phyloP scores from a whole-genome alignment of 2,329 filamentous ascomycete species.

The Diaporthe longicolla region DNA sequence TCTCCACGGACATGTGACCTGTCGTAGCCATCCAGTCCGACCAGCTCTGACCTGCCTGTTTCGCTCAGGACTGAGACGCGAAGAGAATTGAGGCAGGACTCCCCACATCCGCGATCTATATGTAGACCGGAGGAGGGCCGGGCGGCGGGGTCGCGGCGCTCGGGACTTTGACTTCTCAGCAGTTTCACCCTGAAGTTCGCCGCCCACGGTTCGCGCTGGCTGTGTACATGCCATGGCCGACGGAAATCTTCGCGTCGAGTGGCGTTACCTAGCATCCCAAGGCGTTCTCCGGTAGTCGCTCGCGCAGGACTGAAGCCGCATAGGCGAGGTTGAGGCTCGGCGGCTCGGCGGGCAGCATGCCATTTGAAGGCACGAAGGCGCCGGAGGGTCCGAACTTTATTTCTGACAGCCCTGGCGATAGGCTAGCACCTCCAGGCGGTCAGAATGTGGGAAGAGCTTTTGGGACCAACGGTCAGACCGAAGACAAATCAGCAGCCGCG shows the following conservation, averaged over 20 bases:
- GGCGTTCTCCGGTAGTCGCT: not conserved
- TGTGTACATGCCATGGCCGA: not conserved
- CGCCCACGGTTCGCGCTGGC: constrained; percentile 1
- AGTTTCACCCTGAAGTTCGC: constrained; percentile 20
- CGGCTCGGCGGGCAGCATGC: constrained; percentile 11
- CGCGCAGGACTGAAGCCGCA: not conserved
- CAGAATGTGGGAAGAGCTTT: constrained; percentile 20
- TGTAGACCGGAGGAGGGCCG: constrained; percentile 17
- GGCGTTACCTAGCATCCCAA: not conserved
- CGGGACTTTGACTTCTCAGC: constrained; percentile 29
- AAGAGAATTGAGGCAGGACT: not conserved
- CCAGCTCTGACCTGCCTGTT: constrained; percentile 8
- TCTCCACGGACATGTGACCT: constrained; percentile 20
- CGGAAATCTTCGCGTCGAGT: not conserved
- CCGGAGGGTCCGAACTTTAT: constrained; percentile 27
- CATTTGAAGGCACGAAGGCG: constrained; percentile 6
- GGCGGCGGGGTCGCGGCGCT: constrained; percentile 8
- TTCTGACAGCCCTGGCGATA: constrained; percentile 9
- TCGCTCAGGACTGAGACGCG: not conserved
- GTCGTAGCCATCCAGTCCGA: constrained; percentile 1
- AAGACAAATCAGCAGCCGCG: constrained; percentile 25
- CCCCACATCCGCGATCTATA: constrained; percentile 12
- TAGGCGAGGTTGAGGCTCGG: not conserved
- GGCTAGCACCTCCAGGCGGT: constrained; percentile 2
- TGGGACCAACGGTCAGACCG: constrained; percentile 17